Evolutionary conservation across 257 asterid genomes (phyloP).

Genomic region (Anisodus tanguticus): DNA sequence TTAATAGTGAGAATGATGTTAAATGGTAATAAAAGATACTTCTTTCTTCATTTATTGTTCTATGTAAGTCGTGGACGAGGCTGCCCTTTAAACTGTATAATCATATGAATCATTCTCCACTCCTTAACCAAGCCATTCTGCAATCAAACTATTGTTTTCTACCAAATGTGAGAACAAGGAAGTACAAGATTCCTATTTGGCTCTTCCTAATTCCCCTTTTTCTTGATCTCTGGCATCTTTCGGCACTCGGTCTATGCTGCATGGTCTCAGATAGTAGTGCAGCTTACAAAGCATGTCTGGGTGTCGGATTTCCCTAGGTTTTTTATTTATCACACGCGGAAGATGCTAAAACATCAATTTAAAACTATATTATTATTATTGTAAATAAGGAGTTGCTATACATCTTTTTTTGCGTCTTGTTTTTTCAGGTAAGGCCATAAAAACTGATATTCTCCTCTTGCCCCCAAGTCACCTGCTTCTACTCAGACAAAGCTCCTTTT

Average conservation of each 20-base stretch:
- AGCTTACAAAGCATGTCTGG: background rate
- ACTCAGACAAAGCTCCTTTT: background rate
- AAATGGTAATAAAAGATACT: background rate
- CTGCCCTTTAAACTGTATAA: slow-evolving; percentile 10
- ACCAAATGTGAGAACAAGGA: slow-evolving; percentile 16
- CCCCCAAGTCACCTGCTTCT: slow-evolving; percentile 20
- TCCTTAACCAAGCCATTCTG: slow-evolving; percentile 10
- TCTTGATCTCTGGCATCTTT: slow-evolving; percentile 2
- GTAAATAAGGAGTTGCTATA: slow-evolving; percentile 21
- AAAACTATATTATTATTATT: background rate
- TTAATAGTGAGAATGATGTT: slow-evolving; percentile 6
- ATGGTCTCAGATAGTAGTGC: background rate
- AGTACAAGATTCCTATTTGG: slow-evolving; percentile 12
- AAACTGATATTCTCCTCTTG: background rate
- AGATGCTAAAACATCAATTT: background rate
- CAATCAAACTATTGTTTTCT: slow-evolving; percentile 20
- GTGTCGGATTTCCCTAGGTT: background rate
- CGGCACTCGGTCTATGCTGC: background rate
- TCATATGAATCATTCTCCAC: slow-evolving; percentile 11
- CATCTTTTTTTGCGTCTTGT: background rate
- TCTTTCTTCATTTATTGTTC: slow-evolving; percentile 21
- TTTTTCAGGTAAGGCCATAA: slow-evolving; percentile 2
- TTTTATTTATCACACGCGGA: background rate
- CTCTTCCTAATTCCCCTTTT: slow-evolving; percentile 15
- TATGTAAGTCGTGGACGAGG: background rate